phyloP scores from a whole-genome alignment of 306 rosid genomes.

The Vachellia pachyceras region DNA sequence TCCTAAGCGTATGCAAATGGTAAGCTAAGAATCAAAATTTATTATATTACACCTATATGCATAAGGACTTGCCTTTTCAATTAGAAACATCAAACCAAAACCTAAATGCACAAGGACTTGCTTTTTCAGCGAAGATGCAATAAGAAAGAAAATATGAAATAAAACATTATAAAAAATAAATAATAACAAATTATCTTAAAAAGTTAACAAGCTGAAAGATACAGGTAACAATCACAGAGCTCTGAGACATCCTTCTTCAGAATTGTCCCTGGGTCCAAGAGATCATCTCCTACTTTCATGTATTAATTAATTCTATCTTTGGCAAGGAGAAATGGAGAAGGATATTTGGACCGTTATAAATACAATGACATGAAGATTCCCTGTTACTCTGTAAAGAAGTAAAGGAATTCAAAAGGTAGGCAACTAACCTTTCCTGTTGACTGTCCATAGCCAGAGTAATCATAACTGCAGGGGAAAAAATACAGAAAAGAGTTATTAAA shows the following conservation, averaged over 20 bases:
- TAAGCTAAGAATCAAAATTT: too few species aligned
- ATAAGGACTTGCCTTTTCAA: too few species aligned
- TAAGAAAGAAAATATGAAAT: too few species aligned
- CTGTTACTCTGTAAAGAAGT: not conserved
- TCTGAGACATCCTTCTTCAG: not conserved
- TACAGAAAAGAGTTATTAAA: constrained; percentile 31
- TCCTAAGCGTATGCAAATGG: too few species aligned
- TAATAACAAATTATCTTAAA: too few species aligned
- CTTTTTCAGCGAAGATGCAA: too few species aligned
- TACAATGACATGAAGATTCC: constrained; percentile 3
- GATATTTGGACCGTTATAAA: not conserved
- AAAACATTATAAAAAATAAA: too few species aligned
- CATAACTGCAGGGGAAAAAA: constrained; percentile 63
- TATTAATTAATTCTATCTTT: not conserved
- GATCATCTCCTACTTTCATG: not conserved
- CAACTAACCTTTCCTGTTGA: constrained; percentile 91
- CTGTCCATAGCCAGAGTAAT: constrained; percentile 97
- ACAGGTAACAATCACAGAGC: too few species aligned
- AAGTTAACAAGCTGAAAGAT: too few species aligned
- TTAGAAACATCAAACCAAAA: too few species aligned
- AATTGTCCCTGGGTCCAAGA: not conserved
- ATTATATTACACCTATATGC: too few species aligned
- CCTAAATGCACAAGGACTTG: too few species aligned
- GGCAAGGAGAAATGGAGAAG: not conserved
- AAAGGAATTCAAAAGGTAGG: constrained; percentile 19